A percentile compares a stretch with the other conserved stretches of the same genome.
Evolutionary conservation across 2,329 filamentous ascomycete species (phyloP).

Genomic region (Ascochyta rabiei): DNA sequence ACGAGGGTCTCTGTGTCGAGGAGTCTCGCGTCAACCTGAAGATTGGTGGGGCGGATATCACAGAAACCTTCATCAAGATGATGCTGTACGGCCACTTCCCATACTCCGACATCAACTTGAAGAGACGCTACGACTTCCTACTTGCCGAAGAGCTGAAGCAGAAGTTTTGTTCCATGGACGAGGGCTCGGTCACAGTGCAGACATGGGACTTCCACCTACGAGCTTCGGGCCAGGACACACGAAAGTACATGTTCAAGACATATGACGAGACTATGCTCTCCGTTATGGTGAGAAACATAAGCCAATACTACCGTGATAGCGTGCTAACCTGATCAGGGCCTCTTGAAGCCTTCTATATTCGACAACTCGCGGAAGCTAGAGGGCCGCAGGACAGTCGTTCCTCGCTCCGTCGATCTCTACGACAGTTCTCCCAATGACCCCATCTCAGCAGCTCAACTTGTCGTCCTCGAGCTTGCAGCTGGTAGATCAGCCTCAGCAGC

Average conservation of each 20-base stretch:
- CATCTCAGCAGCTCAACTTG: slow-evolving; percentile 80
- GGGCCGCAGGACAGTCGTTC: slow-evolving; percentile 79
- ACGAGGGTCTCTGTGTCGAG: slow-evolving; percentile 93
- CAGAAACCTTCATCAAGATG: slow-evolving; percentile 95
- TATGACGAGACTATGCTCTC: slow-evolving; percentile 97
- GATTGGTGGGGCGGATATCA: slow-evolving; percentile 90
- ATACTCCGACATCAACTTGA: slow-evolving; percentile 91
- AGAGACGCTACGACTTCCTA: slow-evolving; percentile 87
- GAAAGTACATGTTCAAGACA: slow-evolving; percentile 94
- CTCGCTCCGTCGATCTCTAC: slow-evolving; percentile 91
- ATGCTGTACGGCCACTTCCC: slow-evolving; percentile 96
- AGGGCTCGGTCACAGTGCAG: slow-evolving; percentile 87
- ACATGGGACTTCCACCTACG: slow-evolving; percentile 89
- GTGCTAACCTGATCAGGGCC: slow-evolving; percentile 59
- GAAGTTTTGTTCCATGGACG: slow-evolving; percentile 89
- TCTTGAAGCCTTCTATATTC: slow-evolving; percentile 87
- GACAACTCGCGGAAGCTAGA: slow-evolving; percentile 80
- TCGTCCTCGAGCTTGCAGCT: slow-evolving; percentile 61
- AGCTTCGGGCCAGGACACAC: slow-evolving; percentile 83
- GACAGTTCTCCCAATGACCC: slow-evolving; percentile 93
- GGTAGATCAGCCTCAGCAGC: slow-evolving; percentile 40
- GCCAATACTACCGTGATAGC: neutral
- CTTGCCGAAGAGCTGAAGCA: slow-evolving; percentile 95
- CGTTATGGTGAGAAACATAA: slow-evolving; percentile 65
- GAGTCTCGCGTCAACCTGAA: slow-evolving; percentile 96